Base-by-base conservation (phyloP, 1,139 yeast species). In the Protomyces pachydermus region DNA sequence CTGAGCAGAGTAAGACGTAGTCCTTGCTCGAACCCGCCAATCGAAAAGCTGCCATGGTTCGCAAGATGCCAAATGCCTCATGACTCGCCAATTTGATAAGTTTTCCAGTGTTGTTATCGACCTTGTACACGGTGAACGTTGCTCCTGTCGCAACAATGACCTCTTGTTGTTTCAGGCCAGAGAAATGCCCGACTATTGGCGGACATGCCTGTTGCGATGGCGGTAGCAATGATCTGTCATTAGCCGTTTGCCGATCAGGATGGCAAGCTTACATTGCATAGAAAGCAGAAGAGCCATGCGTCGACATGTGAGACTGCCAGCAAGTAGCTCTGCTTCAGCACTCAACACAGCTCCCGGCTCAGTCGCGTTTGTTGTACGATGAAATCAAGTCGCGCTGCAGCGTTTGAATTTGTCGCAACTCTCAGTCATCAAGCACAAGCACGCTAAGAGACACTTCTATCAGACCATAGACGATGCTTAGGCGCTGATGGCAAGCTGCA, bases 171-270 rank as follows among this genome's bases (percentile, higher is more conserved):
- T 80, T 80, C 65, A 76, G 78, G 12, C 87, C 88, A 0, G 82
- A 74, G 72, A 91, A 91, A 68, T 81, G 83, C 1, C 97, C 97
- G 2, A 83, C 79, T 12, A 86, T 77, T 1, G 91, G 80, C 53
- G 76, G 74, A 42, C 62, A 58, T 28, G 54, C 56, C 18, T 56
- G 56, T 16, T 55, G 34, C 14, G 62, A 52, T 9, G 62, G 62
- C 12, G 51, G 56, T 10, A 58, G 52, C 35, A 58, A 52, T 12
- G 34, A 42, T n/a, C 48, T 42, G 23, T 9, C 14, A 18, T 42
- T 20, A 42, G 48, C 46, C 20, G 16, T 18, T 10, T 18, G 1
- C 14, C 4, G 16, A 18, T 6, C 1, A 16, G 5, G 3, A 10
- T 3, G 23, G 10, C 14, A 42, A 18, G 12, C 20, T 42, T 42